phyloP scores from a whole-genome alignment of 257 asterid species.

The Forsythia suspensa region DNA sequence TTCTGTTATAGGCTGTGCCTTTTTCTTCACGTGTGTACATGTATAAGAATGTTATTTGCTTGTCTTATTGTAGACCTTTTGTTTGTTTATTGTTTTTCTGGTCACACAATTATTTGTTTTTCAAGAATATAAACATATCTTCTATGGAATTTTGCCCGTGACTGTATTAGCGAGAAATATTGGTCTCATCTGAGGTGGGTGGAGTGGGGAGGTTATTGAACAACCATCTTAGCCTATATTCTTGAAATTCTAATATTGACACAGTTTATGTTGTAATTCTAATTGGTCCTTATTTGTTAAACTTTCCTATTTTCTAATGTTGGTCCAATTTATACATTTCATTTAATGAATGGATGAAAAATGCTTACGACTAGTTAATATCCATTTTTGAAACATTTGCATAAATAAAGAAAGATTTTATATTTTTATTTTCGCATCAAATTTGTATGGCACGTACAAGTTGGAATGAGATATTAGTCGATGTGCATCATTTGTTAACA shows the following conservation, averaged over 20 bases:
- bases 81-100: conserved; percentile 30
- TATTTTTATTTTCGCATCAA: no score
- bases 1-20: background rate
- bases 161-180: background rate
- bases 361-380: background rate
- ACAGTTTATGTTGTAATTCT: background rate
- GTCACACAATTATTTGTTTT: background rate
- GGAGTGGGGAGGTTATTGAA: background rate
- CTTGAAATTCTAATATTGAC: background rate
- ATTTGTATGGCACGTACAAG: no score
- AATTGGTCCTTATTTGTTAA: background rate
- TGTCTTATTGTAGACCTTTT: conserved; percentile 30
- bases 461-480: background rate
- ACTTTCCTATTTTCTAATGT: no score
- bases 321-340: no score
- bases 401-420: no score
- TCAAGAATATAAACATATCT: background rate
- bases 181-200: background rate
- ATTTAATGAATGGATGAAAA: background rate
- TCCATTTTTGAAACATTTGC: background rate
- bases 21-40: conserved; percentile 30
- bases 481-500: no score
- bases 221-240: no score
- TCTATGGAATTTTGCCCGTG: background rate
- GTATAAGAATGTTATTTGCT: conserved; percentile 31